A percentile compares a stretch with the other conserved stretches of the same genome.
Evolutionary conservation across 2,329 filamentous ascomycete genomes (phyloP).

Genomic region (Cadophora luteo-olivacea): DNA sequence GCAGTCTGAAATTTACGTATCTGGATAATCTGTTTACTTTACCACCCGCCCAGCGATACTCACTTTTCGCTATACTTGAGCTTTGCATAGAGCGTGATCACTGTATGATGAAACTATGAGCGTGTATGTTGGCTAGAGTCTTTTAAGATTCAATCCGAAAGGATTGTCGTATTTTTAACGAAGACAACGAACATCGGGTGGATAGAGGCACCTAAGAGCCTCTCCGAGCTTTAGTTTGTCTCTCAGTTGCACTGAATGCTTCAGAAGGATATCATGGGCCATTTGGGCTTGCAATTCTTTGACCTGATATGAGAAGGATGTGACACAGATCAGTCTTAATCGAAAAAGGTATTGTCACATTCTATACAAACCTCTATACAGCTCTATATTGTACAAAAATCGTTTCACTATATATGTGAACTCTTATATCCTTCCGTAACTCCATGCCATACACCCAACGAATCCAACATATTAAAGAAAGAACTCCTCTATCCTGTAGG

Average conservation of each 20-base stretch:
- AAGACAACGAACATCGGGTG: no score
- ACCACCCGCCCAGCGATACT: not conserved
- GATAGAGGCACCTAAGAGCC: no score
- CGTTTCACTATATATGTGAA: not conserved
- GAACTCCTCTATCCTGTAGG: not conserved
- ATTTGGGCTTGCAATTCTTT: not conserved
- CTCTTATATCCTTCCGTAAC: conserved; percentile 1
- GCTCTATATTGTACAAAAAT: not conserved
- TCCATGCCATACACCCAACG: not conserved
- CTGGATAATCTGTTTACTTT: not conserved
- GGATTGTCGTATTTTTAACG: no score
- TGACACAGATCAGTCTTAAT: not conserved
- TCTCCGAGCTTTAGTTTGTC: no score
- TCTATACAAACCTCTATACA: conserved; percentile 1
- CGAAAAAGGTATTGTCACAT: not conserved
- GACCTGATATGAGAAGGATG: not conserved
- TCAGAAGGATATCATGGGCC: no score
- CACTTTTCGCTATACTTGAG: not conserved
- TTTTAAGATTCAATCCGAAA: no score
- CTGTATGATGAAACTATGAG: no score
- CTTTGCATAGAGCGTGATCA: not conserved
- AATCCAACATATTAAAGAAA: not conserved
- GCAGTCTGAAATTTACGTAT: not conserved
- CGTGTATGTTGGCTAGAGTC: no score
- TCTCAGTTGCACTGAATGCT: no score